A percentile compares a stretch with the other conserved stretches of the same genome.
These are phyloP conservation scores for Wickerhamiella occidentalis DNA, from an alignment of 805 yeast genomes.

Conservation along the genomic window DNA sequence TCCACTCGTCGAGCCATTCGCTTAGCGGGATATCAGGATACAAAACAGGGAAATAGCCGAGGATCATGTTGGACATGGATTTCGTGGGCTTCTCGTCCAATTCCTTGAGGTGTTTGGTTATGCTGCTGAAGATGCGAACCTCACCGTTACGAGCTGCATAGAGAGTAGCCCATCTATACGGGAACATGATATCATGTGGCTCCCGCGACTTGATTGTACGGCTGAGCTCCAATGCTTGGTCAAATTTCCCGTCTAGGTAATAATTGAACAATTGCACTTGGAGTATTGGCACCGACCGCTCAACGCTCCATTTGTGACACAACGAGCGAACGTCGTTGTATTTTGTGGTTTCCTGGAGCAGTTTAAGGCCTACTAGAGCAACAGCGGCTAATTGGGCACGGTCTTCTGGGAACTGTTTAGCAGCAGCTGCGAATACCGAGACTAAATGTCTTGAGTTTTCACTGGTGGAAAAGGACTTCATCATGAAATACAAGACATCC, in stretches of 20 bases:
- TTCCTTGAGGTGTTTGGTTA: conserved; percentile 13
- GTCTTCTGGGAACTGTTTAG: conserved; percentile 2
- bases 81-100: conserved; percentile 6
- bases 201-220: not conserved
- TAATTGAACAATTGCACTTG: conserved; percentile 6
- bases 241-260: not conserved
- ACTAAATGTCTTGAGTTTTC: conserved; percentile 15
- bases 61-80: conserved; percentile 13
- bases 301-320: not conserved
- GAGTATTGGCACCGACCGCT: not conserved
- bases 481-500: conserved; percentile 15
- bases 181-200: not conserved
- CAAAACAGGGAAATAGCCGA: conserved; percentile 14
- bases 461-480: conserved; percentile 13
- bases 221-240: conserved; percentile 11
- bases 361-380: conserved; percentile 16
- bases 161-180: conserved; percentile 13
- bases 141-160: conserved; percentile 10
- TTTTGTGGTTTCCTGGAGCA: conserved; percentile 13
- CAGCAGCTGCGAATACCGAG: conserved; percentile 12
- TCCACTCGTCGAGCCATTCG: conserved; percentile 17
- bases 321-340: not conserved
- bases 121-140: conserved; percentile 10
- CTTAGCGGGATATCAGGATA: conserved; percentile 12
- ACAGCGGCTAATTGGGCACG: conserved; percentile 8